These are phyloP conservation scores for Williopsis jadinii DNA, from an alignment of 1,139 yeast genomes.

Conservation along the genomic window DNA sequence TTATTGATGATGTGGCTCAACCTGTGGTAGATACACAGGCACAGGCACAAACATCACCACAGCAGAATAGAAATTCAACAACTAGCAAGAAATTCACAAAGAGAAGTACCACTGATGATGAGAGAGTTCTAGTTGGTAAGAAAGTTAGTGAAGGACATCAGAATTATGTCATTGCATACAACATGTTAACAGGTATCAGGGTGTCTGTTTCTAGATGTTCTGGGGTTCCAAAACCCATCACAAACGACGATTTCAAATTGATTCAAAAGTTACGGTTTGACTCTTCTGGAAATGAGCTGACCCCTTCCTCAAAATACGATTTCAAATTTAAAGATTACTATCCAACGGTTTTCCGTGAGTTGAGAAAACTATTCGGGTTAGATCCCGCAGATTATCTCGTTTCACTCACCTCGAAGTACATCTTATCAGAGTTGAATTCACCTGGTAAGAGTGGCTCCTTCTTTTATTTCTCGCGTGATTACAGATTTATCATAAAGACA, in stretches of 20 bases:
- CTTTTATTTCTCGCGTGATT: constrained; percentile 91
- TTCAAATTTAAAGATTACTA: constrained; percentile 95
- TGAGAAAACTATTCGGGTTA: constrained; percentile 70
- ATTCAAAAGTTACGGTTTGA: constrained; percentile 81
- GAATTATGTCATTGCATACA: constrained; percentile 90
- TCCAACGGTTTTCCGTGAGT: constrained; percentile 88
- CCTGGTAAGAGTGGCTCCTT: constrained; percentile 98
- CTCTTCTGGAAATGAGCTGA: constrained; percentile 78
- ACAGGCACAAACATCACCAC: too few relatives aligned
- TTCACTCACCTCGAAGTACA: constrained; percentile 87
- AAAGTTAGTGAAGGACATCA: constrained; percentile 89
- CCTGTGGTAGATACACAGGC: too few relatives aligned
- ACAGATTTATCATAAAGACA: constrained; percentile 89
- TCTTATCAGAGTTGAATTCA: constrained; percentile 85
- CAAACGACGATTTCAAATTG: constrained; percentile 60
- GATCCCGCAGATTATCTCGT: constrained; percentile 96
- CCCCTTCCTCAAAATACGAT: constrained; percentile 91
- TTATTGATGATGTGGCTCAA: too few relatives aligned
- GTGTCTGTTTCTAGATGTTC: constrained; percentile 92
- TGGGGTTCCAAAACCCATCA: constrained; percentile 70
- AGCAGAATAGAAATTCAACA: neutral
- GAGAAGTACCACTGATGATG: constrained; percentile 23
- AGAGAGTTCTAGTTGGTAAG: constrained; percentile 60
- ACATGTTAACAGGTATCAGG: constrained; percentile 94
- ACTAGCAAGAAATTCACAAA: neutral